Conservation (phyloP, 768 basidiomycete genomes). For the Cubamyces sp. region DNA sequence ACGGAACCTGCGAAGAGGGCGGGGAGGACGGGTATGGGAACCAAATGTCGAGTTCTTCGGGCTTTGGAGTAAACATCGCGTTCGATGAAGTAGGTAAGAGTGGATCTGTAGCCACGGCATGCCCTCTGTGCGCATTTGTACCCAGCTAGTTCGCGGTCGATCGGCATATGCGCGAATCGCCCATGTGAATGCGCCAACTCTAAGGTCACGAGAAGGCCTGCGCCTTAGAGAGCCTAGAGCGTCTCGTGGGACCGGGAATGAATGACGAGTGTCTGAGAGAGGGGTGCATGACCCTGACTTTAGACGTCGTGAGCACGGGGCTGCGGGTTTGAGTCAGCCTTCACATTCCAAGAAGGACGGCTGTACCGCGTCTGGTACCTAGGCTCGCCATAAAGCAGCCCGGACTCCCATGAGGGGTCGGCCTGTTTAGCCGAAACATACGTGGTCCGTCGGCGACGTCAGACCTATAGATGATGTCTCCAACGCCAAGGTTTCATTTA, state of each 20-base stretch:
- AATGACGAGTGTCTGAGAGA: not conserved
- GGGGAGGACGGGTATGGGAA: slow-evolving; percentile 11
- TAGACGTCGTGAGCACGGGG: not conserved
- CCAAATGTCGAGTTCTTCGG: slow-evolving; percentile 9
- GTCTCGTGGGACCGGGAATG: slow-evolving; percentile 1
- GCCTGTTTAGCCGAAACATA: too few species aligned
- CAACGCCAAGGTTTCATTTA: too few species aligned
- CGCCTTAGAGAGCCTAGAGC: not conserved
- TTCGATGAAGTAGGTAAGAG: not conserved
- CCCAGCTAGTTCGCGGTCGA: not conserved
- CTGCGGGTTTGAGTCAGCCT: slow-evolving; percentile 9
- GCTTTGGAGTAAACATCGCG: not conserved
- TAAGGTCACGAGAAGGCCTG: not conserved
- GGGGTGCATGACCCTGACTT: not conserved
- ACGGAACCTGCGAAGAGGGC: slow-evolving; percentile 3
- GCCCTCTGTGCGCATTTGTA: not conserved
- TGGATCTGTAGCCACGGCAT: not conserved
- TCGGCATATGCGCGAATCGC: not conserved
- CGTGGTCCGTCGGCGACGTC: too few species aligned
- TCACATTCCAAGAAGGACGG: not conserved
- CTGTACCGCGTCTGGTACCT: too few species aligned
- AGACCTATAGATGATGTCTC: too few species aligned
- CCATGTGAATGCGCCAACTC: not conserved
- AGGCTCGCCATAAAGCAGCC: too few species aligned
- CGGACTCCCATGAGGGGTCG: too few species aligned